phyloP scores from a whole-genome alignment of 148 eudicot species.

The Rhododendron henanense region DNA sequence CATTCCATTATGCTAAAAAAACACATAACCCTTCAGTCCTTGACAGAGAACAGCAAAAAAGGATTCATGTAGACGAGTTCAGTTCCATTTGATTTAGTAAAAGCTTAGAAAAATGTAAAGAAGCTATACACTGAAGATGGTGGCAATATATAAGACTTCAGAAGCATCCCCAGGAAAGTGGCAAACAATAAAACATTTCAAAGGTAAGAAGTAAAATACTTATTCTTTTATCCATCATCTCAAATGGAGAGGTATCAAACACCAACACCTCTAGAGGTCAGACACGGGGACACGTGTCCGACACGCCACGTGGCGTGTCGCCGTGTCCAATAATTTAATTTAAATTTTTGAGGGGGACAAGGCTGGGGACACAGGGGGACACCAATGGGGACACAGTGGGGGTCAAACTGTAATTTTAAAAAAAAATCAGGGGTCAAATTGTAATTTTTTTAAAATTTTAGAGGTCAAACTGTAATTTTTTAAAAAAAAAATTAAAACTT shows the following conservation, averaged over 20 bases:
- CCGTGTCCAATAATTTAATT: no score
- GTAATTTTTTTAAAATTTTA: no score
- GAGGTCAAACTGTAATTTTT: no score
- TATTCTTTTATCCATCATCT: constrained; percentile 4
- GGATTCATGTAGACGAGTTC: not conserved
- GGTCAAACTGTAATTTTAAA: no score
- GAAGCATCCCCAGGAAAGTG: not conserved
- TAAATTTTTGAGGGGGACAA: no score
- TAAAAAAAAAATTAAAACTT: no score
- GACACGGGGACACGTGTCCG: no score
- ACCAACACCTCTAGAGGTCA: no score
- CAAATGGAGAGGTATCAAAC: not conserved
- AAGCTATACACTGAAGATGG: not conserved
- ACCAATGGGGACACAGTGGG: no score
- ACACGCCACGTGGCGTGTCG: no score
- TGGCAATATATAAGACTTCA: not conserved
- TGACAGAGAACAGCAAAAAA: not conserved
- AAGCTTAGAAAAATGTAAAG: not conserved
- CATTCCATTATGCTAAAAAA: not conserved
- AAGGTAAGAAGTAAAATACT: not conserved
- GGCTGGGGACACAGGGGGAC: no score
- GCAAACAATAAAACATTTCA: not conserved
- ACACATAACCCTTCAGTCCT: not conserved
- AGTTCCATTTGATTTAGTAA: not conserved
- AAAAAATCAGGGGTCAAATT: no score